Base-by-base conservation (phyloP, 768 basidiomycete genomes). In the Ephemerocybe angulata region DNA sequence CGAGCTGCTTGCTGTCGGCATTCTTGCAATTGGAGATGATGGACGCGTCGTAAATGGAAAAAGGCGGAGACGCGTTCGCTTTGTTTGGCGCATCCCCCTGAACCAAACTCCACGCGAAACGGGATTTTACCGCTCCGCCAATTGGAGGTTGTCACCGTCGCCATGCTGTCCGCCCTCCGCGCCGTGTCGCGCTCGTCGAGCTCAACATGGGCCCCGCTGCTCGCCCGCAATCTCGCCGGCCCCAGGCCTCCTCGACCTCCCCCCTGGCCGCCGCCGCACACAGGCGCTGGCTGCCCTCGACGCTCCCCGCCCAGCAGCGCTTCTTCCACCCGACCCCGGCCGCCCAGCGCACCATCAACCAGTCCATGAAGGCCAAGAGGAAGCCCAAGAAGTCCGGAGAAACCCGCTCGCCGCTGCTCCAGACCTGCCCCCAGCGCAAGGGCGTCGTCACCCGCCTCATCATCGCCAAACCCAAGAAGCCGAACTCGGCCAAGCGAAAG, bases 401-500 rank as follows among this genome's bases (percentile, higher is more conserved):
- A 60, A 74, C 82, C n/a, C 83, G 78, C 61, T 86, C 95, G 0
- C 97, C 97, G 0, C 82, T 95, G 10, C 81, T 99, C 17, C 75
- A 88, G 51, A 76, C 69, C 24, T 87, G 83, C 64, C 90, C 89
- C 6, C 95, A 98, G 74, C 83, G 85, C 63, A 97, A 97, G 66
- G 97, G 91, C 44, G 94, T 99, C 57, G 91, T 91, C 69, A 83
- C 87, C 37, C 84, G 86, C 59, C 78, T 93, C 37, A 83, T 86
- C 61, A 90, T 85, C 50, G 83, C 81, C 60, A 90, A 86, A 63
- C 97, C 97, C 22, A 97, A 93, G 78, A 99, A 99, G 67, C 97
- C 97, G 59, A 99, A 99, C 72, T 98, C 96, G 11, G 95, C 95
- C 33, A 93, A 97, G 66, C 91, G 97, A 57, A 98, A 98, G 75